Percentiles rank a stretch among this genome's conserved stretches.
These are phyloP conservation scores for Persicaria maculosa DNA, from an alignment of 148 eudicot genomes.

Conservation along the genomic window DNA sequence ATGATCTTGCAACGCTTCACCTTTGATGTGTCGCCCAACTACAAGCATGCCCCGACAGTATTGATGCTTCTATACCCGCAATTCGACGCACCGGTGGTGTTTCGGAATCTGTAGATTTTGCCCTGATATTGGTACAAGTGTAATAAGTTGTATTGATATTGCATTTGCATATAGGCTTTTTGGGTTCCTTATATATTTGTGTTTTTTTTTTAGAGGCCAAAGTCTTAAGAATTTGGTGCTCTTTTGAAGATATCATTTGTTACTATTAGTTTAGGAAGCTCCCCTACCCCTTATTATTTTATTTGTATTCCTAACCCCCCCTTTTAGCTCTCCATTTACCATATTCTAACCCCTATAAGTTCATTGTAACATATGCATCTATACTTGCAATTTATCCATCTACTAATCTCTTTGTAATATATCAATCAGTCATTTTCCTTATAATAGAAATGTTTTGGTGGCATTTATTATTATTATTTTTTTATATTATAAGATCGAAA, in stretches of 20 bases:
- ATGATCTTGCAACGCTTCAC: slow-evolving; percentile 58
- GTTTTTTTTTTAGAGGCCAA: slow-evolving; percentile 4
- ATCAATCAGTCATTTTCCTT: too few relatives aligned
- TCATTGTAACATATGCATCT: background rate
- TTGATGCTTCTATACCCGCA: slow-evolving; percentile 54
- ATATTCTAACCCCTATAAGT: background rate
- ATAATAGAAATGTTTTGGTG: too few relatives aligned
- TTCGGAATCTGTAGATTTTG: slow-evolving; percentile 26
- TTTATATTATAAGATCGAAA: too few relatives aligned
- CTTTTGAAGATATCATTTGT: slow-evolving; percentile 6
- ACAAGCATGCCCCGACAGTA: slow-evolving; percentile 54
- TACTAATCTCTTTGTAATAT: background rate
- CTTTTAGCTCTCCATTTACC: background rate
- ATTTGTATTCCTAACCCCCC: background rate
- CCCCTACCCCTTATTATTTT: background rate
- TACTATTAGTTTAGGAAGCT: slow-evolving; percentile 7
- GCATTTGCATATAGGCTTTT: background rate
- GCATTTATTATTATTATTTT: too few relatives aligned
- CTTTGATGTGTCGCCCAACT: slow-evolving; percentile 47
- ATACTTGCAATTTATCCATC: background rate
- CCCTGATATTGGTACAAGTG: background rate
- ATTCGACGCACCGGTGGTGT: slow-evolving; percentile 45
- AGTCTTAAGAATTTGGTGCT: background rate
- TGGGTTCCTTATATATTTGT: background rate
- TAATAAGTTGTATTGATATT: background rate